These are phyloP conservation scores for Melaleuca alternifolia DNA, from an alignment of 345 rosid genomes.

Conservation along the genomic window DNA sequence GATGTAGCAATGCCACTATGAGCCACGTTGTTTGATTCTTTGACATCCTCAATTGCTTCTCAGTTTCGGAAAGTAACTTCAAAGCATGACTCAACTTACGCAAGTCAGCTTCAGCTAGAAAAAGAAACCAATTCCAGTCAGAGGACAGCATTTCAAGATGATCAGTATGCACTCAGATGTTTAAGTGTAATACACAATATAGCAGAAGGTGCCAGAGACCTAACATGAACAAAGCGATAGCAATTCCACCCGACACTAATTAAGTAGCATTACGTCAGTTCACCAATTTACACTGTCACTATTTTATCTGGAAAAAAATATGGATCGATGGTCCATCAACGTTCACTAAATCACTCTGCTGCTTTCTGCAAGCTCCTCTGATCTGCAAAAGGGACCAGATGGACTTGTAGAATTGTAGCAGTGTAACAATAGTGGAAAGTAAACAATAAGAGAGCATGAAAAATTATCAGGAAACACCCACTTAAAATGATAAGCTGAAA, in stretches of 20 bases:
- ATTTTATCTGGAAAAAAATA: background rate
- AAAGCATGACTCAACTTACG: constrained; percentile 65
- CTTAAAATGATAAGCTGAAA: background rate
- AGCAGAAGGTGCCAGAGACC: background rate
- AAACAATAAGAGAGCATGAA: background rate
- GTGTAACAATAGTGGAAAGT: background rate
- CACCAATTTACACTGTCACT: background rate
- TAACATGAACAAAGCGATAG: background rate
- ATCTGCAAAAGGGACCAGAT: background rate
- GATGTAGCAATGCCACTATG: constrained; percentile 83
- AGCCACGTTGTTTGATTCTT: constrained; percentile 96
- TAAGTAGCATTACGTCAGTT: background rate
- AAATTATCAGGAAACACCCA: background rate
- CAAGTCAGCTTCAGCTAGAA: constrained; percentile 69
- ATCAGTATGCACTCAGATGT: background rate
- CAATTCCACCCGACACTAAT: background rate
- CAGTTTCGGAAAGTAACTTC: constrained; percentile 86
- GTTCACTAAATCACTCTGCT: background rate
- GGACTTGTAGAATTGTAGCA: background rate
- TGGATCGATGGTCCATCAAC: background rate
- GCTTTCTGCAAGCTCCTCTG: background rate
- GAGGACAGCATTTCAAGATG: background rate
- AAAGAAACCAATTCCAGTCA: background rate
- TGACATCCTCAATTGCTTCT: constrained; percentile 84
- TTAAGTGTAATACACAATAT: background rate